A percentile compares a stretch with the other conserved stretches of the same genome.
Conservation (phyloP, 371 early-diverging fungal species). For the Haplosporangium sp. region DNA sequence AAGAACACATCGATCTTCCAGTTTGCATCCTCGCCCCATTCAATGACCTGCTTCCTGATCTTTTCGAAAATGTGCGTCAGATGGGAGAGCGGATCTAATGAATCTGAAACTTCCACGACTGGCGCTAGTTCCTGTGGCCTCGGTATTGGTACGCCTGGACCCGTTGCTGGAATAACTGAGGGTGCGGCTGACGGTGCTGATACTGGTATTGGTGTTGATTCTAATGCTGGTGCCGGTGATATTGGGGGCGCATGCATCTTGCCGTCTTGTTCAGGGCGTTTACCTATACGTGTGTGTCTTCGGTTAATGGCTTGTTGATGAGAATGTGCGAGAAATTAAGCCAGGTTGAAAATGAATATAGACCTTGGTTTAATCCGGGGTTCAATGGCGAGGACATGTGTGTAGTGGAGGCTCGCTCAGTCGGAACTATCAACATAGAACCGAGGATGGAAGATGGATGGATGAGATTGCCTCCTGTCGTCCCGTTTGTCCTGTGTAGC, state of each 20-base stretch:
- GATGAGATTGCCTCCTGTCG: no score
- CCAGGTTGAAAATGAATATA: neutral
- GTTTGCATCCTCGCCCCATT: slow-evolving; percentile 55
- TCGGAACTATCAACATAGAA: no score
- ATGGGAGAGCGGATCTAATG: slow-evolving; percentile 44
- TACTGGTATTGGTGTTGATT: no score
- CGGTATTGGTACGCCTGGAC: neutral
- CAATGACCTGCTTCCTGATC: slow-evolving; percentile 49
- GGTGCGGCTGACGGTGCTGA: neutral
- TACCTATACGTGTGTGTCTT: no score
- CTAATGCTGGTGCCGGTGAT: no score
- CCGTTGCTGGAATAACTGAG: neutral
- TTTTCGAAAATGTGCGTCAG: slow-evolving; percentile 46
- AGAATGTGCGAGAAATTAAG: neutral
- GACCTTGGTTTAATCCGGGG: neutral
- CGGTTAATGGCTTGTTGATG: no score
- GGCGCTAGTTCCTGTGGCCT: neutral
- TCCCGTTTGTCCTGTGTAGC: no score
- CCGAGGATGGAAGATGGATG: no score
- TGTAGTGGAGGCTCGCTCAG: neutral
- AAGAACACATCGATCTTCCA: slow-evolving; percentile 55
- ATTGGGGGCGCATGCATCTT: no score
- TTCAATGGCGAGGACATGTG: slow-evolving; percentile 1
- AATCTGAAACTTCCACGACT: slow-evolving; percentile 19
- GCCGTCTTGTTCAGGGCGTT: no score